Evolutionary conservation across 2,329 filamentous ascomycete genomes (phyloP).

Genomic region (Arthrobotrys musiformis): DNA sequence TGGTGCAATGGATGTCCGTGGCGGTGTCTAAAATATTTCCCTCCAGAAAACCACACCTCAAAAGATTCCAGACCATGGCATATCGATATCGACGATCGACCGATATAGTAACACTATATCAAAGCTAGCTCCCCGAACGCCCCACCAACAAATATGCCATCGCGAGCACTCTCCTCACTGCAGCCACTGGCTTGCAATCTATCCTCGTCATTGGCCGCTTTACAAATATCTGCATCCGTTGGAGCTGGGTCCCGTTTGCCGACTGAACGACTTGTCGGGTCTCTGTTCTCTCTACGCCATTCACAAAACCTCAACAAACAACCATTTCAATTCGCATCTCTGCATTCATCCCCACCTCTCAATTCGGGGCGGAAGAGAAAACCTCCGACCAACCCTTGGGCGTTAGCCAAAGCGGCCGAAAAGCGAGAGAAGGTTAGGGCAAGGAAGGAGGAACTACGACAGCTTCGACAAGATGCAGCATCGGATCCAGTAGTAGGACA

Average conservation of each 20-base stretch:
- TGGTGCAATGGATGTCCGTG: neutral
- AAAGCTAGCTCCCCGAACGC: neutral
- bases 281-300: neutral
- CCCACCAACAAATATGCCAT: conserved; percentile 11
- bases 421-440: conserved; percentile 62
- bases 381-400: conserved; percentile 45
- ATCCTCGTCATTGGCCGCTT: conserved; percentile 25
- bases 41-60: neutral
- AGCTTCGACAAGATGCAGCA: conserved; percentile 72
- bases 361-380: conserved; percentile 25
- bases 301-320: neutral
- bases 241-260: neutral
- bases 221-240: conserved; percentile 19
- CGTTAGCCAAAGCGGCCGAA: conserved; percentile 41
- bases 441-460: conserved; percentile 75
- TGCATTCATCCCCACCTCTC: conserved; percentile 38
- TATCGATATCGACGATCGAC: neutral
- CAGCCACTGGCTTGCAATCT: conserved; percentile 26
- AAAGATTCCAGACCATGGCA: too few relatives aligned
- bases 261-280: neutral
- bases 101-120: neutral
- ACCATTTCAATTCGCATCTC: neutral
- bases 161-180: conserved; percentile 19
- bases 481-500: conserved; percentile 84
- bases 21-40: conserved; percentile 27